Percentiles rank a stretch among this genome's conserved stretches.
phyloP scores from a whole-genome alignment of 257 asterid species.

The Salvia rosmarinus region DNA sequence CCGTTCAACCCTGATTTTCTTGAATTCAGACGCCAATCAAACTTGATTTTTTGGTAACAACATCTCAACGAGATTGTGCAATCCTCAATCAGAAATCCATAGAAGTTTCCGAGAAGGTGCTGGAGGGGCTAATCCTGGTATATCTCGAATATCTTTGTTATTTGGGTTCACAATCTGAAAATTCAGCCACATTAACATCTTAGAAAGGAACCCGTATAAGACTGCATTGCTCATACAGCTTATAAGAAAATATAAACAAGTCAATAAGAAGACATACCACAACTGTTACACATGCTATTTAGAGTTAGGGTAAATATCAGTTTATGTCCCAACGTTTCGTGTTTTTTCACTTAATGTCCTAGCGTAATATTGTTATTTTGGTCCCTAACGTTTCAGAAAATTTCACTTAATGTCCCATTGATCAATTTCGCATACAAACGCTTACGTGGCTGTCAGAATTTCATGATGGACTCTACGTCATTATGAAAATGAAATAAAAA shows the following conservation, averaged over 20 bases:
- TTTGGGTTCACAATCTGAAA: conserved; percentile 84
- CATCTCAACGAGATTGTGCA: neutral
- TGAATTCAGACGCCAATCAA: conserved; percentile 28
- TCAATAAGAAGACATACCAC: neutral
- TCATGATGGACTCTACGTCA: no score
- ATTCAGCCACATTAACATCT: conserved; percentile 20
- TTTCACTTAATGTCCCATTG: no score
- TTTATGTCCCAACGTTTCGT: no score
- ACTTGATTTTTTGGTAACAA: conserved; percentile 25
- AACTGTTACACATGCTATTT: neutral
- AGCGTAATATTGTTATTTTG: no score
- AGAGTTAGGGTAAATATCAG: no score
- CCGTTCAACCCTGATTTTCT: conserved; percentile 18
- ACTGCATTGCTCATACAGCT: neutral
- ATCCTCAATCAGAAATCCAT: conserved; percentile 49
- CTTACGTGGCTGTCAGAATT: no score
- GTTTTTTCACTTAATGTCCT: no score
- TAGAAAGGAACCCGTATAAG: neutral
- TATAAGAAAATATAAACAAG: neutral
- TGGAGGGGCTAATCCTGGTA: conserved; percentile 99
- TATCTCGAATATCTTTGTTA: conserved; percentile 81
- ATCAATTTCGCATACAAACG: no score
- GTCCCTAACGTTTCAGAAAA: no score
- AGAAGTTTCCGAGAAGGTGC: conserved; percentile 77
- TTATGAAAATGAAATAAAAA: no score